These are phyloP conservation scores for Hymenoscyphus fraxineus DNA, from an alignment of 2,329 filamentous ascomycete genomes.

Conservation along the genomic window DNA sequence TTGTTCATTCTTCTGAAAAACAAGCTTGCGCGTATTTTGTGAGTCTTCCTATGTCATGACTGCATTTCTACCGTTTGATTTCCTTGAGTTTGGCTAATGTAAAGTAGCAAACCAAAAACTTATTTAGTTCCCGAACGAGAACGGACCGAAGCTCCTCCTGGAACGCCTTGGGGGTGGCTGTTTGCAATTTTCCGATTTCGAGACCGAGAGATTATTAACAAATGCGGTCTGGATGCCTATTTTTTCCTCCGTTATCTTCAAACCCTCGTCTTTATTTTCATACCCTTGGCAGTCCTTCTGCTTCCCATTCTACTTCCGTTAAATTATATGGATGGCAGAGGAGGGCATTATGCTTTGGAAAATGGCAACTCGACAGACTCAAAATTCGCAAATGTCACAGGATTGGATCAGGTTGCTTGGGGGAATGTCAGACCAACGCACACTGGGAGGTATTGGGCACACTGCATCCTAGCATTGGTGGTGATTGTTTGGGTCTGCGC, in stretches of 20 bases:
- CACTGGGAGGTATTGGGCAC: conserved; percentile 73
- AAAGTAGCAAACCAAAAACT: conserved; percentile 69
- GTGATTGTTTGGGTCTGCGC: conserved; percentile 82
- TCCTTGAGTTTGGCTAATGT: conserved; percentile 16
- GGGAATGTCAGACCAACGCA: conserved; percentile 71
- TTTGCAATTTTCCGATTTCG: conserved; percentile 62
- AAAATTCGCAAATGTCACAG: conserved; percentile 38
- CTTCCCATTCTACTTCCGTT: conserved; percentile 83
- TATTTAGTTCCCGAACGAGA: conserved; percentile 83
- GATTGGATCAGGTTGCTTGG: conserved; percentile 81
- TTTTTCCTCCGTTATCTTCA: conserved; percentile 92
- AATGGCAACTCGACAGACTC: conserved; percentile 34
- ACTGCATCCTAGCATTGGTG: conserved; percentile 72
- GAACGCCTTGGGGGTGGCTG: conserved; percentile 46
- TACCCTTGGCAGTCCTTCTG: conserved; percentile 73
- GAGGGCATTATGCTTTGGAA: conserved; percentile 40
- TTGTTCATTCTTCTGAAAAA: conserved; percentile 75
- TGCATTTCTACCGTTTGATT: background rate
- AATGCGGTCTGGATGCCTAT: conserved; percentile 94
- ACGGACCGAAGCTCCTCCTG: conserved; percentile 70
- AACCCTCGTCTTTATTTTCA: conserved; percentile 84
- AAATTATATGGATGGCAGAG: conserved; percentile 70
- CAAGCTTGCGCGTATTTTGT: conserved; percentile 81
- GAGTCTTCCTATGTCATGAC: conserved; percentile 35
- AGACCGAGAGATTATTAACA: conserved; percentile 82